These are phyloP conservation scores for Aureobasidium sp. DNA, from an alignment of 2,329 filamentous ascomycete genomes.

Conservation along the genomic window DNA sequence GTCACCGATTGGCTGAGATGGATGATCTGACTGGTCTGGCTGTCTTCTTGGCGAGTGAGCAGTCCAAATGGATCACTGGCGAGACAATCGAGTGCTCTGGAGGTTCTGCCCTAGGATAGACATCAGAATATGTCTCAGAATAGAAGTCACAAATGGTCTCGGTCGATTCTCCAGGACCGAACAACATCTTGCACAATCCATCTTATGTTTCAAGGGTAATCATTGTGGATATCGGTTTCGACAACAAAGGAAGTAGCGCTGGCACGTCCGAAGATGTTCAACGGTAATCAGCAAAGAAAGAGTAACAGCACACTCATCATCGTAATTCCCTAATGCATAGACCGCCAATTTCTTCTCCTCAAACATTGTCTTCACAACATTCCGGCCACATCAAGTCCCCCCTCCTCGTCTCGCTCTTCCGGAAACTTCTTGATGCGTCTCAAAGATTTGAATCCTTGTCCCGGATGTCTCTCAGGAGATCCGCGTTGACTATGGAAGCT, in stretches of 20 bases:
- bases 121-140: not conserved
- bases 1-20: constrained; percentile 39
- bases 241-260: not conserved
- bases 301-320: not conserved
- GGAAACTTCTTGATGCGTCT: too few relatives aligned
- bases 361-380: not conserved
- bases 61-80: constrained; percentile 44
- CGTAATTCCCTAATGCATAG: not conserved
- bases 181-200: too few relatives aligned
- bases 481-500: not conserved
- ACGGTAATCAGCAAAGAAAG: not conserved
- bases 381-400: too few relatives aligned
- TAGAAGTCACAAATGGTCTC: not conserved
- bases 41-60: constrained; percentile 38
- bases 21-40: constrained; percentile 44
- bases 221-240: not conserved
- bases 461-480: not conserved
- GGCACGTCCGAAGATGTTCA: too few relatives aligned
- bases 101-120: not conserved
- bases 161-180: too few relatives aligned
- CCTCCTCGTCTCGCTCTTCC: too few relatives aligned
- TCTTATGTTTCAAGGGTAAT: not conserved
- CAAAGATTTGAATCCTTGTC: not conserved
- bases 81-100: constrained; percentile 23
- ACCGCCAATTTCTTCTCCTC: too few relatives aligned